These are phyloP conservation scores for Mrakia hoshinonis DNA, from an alignment of 768 basidiomycete species.

Conservation along the genomic window DNA sequence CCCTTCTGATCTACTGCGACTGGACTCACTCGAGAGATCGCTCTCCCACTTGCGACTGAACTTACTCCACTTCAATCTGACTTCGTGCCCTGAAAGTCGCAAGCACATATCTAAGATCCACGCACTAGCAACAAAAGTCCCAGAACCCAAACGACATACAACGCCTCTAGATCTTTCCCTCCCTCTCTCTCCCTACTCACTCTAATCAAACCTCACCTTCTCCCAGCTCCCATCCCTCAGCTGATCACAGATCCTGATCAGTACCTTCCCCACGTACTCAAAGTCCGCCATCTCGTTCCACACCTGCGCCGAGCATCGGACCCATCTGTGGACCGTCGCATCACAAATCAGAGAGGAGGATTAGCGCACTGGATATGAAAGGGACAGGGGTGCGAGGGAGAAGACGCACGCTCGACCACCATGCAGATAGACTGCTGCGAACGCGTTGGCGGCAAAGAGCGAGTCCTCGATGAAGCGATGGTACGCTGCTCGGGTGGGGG, in stretches of 20 bases:
- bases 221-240: conserved; percentile 17
- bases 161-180: neutral
- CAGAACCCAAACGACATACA: neutral
- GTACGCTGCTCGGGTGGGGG: neutral
- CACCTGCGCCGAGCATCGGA: conserved; percentile 18
- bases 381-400: neutral
- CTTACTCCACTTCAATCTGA: no score
- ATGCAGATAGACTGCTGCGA: conserved; percentile 9
- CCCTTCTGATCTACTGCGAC: no score
- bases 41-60: no score
- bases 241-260: neutral
- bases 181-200: neutral
- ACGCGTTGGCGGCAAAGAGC: conserved; percentile 14
- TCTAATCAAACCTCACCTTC: neutral
- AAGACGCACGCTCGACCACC: conserved; percentile 15
- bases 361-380: no score
- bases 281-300: conserved; percentile 28
- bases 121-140: no score
- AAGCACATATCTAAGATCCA: no score
- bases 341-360: neutral
- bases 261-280: conserved; percentile 14
- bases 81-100: no score
- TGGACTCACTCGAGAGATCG: no score
- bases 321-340: neutral
- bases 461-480: conserved; percentile 9